phyloP scores from a whole-genome alignment of 164 flowering plant species.

The Saururus chinensis region DNA sequence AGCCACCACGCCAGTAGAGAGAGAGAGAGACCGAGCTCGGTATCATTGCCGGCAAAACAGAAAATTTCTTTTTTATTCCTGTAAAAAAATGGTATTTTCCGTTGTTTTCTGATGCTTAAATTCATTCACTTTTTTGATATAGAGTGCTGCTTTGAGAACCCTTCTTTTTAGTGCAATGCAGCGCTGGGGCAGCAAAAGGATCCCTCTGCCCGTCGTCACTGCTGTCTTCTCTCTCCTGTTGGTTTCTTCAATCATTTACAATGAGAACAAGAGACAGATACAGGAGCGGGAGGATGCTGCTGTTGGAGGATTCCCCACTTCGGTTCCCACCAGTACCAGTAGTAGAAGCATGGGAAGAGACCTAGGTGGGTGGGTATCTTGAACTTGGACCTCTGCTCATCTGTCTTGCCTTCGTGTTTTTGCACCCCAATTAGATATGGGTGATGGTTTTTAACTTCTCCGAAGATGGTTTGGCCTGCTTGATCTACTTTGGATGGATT shows the following conservation, averaged over 20 bases:
- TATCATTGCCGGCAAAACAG: no score
- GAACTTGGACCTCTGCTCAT: background rate
- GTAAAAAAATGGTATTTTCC: no score
- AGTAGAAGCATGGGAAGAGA: slow-evolving; percentile 4
- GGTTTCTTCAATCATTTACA: slow-evolving; percentile 33
- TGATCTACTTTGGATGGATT: background rate
- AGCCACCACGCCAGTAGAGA: no score
- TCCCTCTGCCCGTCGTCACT: slow-evolving; percentile 32
- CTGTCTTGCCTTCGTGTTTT: background rate
- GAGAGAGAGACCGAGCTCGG: no score
- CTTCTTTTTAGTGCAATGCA: background rate
- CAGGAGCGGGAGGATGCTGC: slow-evolving; percentile 21
- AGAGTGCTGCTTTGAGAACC: no score
- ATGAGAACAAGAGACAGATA: slow-evolving; percentile 40
- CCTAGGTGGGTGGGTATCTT: slow-evolving; percentile 15
- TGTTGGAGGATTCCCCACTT: slow-evolving; percentile 11
- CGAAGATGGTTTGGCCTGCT: background rate
- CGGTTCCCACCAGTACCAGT: slow-evolving; percentile 5
- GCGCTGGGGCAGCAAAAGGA: slow-evolving; percentile 17
- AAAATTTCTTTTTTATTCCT: no score
- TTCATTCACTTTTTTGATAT: no score
- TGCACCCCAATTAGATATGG: background rate
- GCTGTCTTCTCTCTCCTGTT: slow-evolving; percentile 28
- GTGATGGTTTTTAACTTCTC: background rate
- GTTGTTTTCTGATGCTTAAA: no score